Conservation (phyloP, 2,329 filamentous ascomycete genomes). For the Alternaria brassicicola region DNA sequence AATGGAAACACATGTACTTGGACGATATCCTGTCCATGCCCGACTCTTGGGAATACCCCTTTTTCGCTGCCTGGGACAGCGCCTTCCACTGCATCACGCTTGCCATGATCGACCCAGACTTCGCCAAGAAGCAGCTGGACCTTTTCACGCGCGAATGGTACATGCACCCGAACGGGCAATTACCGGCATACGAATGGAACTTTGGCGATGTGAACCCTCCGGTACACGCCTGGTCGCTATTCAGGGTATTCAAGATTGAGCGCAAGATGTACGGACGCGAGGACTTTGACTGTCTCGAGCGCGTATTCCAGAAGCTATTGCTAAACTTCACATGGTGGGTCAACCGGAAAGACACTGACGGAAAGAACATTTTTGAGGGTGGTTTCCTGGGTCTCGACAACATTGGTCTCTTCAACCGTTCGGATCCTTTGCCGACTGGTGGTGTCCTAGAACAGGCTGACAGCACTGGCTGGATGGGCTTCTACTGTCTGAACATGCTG, state of each 20-base stretch:
- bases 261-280: slow-evolving; percentile 95
- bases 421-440: slow-evolving; percentile 90
- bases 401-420: slow-evolving; percentile 96
- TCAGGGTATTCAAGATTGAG: slow-evolving; percentile 97
- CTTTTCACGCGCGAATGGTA: slow-evolving; percentile 98
- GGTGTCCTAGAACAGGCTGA: slow-evolving; percentile 95
- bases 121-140: slow-evolving; percentile 97
- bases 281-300: slow-evolving; percentile 92
- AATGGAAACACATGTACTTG: slow-evolving; percentile 94
- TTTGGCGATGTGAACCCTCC: slow-evolving; percentile 97
- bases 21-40: slow-evolving; percentile 98
- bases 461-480: slow-evolving; percentile 98
- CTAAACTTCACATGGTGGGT: slow-evolving; percentile 99
- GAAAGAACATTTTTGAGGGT: slow-evolving; percentile 97
- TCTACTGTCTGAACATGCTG: slow-evolving; percentile 95
- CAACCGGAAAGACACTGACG: slow-evolving; percentile 90
- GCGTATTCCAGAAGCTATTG: slow-evolving; percentile 93
- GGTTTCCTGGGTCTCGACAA: slow-evolving; percentile 96
- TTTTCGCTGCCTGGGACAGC: slow-evolving; percentile 96
- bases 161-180: slow-evolving; percentile 95
- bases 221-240: slow-evolving; percentile 94
- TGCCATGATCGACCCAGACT: slow-evolving; percentile 96
- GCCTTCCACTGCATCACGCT: slow-evolving; percentile 96
- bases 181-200: slow-evolving; percentile 96
- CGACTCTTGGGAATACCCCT: slow-evolving; percentile 98